Evolutionary conservation across 768 basidiomycete genomes (phyloP).

Genomic region (Pulveroboletus ravenelii): DNA sequence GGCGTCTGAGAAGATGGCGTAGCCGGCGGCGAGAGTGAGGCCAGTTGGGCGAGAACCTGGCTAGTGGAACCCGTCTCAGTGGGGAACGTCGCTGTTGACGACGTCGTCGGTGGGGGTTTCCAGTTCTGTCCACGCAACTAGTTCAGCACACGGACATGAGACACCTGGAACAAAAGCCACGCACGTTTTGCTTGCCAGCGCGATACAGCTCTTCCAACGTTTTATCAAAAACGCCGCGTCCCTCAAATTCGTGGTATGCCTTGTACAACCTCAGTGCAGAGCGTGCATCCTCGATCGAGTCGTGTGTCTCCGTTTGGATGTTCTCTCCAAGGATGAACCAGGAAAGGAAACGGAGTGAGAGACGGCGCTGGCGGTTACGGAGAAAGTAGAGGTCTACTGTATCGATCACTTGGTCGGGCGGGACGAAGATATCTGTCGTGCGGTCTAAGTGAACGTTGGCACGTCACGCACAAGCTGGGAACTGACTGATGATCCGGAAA

Average conservation of each 20-base stretch:
- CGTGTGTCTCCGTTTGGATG: constrained; percentile 92
- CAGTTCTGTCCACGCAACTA: constrained; percentile 38
- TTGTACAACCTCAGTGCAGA: constrained; percentile 84
- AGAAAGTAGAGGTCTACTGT: constrained; percentile 97
- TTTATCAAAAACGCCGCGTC: constrained; percentile 72
- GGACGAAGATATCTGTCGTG: constrained; percentile 83
- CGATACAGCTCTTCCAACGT: constrained; percentile 83
- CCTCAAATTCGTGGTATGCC: constrained; percentile 72
- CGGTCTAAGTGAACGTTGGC: not conserved
- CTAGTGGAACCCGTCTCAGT: not conserved
- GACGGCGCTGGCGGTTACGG: constrained; percentile 72
- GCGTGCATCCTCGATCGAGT: constrained; percentile 96
- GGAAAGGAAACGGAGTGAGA: constrained; percentile 88
- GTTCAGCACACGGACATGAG: not conserved
- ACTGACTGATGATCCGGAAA: constrained; percentile 95
- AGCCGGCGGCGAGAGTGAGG: constrained; percentile 4
- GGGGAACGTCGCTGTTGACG: constrained; percentile 1
- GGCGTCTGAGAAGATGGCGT: constrained; percentile 1
- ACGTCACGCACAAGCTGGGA: not conserved
- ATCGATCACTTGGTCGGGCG: constrained; percentile 92
- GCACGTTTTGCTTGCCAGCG: constrained; percentile 69
- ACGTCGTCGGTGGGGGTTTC: constrained; percentile 44
- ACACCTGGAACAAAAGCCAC: constrained; percentile 21
- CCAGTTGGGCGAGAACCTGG: not conserved
- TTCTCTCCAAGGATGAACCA: constrained; percentile 91